Base-by-base conservation (phyloP, 306 rosid species). In the Begonia loranthoides region DNA sequence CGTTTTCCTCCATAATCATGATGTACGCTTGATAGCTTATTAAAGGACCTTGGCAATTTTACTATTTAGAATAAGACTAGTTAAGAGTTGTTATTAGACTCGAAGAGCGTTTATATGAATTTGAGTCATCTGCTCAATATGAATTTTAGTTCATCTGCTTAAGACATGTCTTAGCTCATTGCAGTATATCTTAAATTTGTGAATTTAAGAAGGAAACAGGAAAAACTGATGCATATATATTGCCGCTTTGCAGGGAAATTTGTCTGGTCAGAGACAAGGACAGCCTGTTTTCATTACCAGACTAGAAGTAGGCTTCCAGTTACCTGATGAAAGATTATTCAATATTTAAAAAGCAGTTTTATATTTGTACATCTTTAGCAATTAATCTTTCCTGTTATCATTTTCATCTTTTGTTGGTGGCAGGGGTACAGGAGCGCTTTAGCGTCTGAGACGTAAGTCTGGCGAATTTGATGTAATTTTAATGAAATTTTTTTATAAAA, bases 231-330 rank as follows among this genome's bases (percentile, higher is more conserved):
- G 36, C 36, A 28, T 28, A 28, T 28, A 28, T 28, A 28, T 28
- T 28, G 36, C 4, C 36, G 8, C 36, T 0, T 28, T 28, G 79
- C 88, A 90, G 99, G 99, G 99, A 69, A 78, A 77, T 75, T 74
- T 90, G 77, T 80, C 84, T 46, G 99, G 99, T 16, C 99, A 78
- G 80, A 83, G 99, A 71, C 88, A 90, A 80, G 96, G 99, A 51
- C 94, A 82, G 41, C 96, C 99, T 22, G 88, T 80, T 45, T 83
- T 90, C 66, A 86, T 90, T 68, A 86, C 95, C 58, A 86, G 78
- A 76, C 78, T 90, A 50, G 99, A 90, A 60, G 99, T 90, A 78
- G 57, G 87, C 64, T 70, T 69, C 60, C 57, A 22, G 50, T 55
- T 60, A 34, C 50, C 50, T 34, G 36, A 28, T 34, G 16, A 6